Base-by-base conservation (phyloP, 495 filamentous ascomycete species). In the Eremomyces bilateralis region DNA sequence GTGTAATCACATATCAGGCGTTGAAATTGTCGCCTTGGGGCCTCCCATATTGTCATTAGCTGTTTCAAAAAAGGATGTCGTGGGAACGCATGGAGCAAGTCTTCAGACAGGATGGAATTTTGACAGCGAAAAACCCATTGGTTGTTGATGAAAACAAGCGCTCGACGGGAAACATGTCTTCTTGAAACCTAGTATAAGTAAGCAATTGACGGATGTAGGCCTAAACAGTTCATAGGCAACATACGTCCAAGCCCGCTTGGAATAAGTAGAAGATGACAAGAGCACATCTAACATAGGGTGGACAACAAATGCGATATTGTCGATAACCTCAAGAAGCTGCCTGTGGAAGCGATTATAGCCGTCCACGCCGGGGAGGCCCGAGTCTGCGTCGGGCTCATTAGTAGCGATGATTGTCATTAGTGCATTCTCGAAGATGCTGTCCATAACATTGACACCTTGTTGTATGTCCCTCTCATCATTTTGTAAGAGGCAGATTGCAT, bases 401-500 rank as follows among this genome's bases (percentile, higher is more conserved):
- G 29, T 29, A 4, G 36, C 36, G 5, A 35, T 19, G 29, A 38
- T 36, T 11, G 36, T 38, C n/a, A 35, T 36, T 13, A 36, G 35
- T 12, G 36, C 30, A 16, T 18, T n/a, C 8, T 8, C 6, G 29
- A 36, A 38, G 4, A 38, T 38, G 11, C n/a, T 3, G 4, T 16
- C 15, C 36, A 38, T 38, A 10, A 13, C 19, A 3, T 36, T 15
- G 36, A 38, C 25, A 10, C 15, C 16, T 4, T 4, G 4, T 5
- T 6, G 8, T 37, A 25, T 36, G 15, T 37, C 15, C 4, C 4
- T 29, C 6, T 37, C 4, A 21, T 20, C 29, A 20, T 38, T 19
- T 21, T 38, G 36, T 4, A 35, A 4, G 28, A 38, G 51, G 4
- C 49, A 52, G n/a, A 52, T 39, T 16, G 29, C 29, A 30, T 52